Percentiles rank a stretch among this genome's conserved stretches.
phyloP scores from a whole-genome alignment of 2,329 filamentous ascomycete species.

The Camillea tinctor region DNA sequence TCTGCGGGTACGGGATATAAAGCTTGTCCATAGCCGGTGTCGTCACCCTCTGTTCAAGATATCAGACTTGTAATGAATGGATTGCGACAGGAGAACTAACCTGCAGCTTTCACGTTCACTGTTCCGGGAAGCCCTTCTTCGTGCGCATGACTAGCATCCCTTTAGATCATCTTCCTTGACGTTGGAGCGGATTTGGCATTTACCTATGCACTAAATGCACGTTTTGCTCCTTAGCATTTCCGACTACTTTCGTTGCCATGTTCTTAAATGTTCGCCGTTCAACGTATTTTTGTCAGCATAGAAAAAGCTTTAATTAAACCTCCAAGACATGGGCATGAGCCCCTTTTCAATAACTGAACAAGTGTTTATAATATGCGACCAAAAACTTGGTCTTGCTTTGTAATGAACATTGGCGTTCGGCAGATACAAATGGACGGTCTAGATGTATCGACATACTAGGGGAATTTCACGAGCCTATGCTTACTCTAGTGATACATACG shows the following conservation, averaged over 20 bases:
- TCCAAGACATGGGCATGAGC: neutral
- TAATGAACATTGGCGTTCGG: neutral
- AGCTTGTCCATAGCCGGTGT: constrained; percentile 59
- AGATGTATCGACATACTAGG: neutral
- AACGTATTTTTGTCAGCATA: neutral
- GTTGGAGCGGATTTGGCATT: neutral
- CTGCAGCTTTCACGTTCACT: constrained; percentile 45
- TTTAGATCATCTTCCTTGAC: neutral
- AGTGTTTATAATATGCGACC: neutral
- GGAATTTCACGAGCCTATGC: constrained; percentile 3
- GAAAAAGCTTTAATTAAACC: neutral
- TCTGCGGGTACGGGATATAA: constrained; percentile 60
- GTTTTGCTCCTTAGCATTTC: constrained; percentile 1
- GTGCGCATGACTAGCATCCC: constrained; percentile 43
- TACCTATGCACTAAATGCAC: constrained; percentile 32
- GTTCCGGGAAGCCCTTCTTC: constrained; percentile 57
- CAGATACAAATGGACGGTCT: neutral
- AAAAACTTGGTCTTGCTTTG: neutral
- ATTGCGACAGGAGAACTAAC: constrained; percentile 17
- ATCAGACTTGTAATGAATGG: neutral
- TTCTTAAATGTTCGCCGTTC: neutral
- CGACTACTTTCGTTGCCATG: constrained; percentile 2
- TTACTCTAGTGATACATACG: neutral
- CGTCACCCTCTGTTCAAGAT: constrained; percentile 48
- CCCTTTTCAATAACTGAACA: neutral